A percentile compares a stretch with the other conserved stretches of the same genome.
These are phyloP conservation scores for Fusarium brachygibbosum DNA, from an alignment of 2,329 filamentous ascomycete genomes.

Conservation along the genomic window DNA sequence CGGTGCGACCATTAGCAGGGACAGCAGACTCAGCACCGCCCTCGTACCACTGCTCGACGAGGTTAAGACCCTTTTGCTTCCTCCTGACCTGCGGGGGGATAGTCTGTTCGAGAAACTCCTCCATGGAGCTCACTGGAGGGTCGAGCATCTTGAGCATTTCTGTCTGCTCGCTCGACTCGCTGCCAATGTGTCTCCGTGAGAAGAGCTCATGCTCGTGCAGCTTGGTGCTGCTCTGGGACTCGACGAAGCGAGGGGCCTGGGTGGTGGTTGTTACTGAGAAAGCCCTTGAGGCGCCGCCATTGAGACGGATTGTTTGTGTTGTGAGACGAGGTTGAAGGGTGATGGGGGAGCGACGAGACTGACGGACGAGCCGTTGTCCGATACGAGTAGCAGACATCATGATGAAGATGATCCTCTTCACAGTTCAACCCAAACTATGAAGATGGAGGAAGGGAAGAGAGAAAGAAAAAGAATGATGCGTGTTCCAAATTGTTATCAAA, in stretches of 20 bases:
- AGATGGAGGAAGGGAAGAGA: neutral
- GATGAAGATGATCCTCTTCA: slow-evolving; percentile 28
- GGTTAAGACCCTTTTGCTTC: slow-evolving; percentile 46
- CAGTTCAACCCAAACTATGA: slow-evolving; percentile 18
- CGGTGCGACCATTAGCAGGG: slow-evolving; percentile 45
- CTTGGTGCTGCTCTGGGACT: slow-evolving; percentile 38
- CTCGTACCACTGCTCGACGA: slow-evolving; percentile 51
- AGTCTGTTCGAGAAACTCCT: slow-evolving; percentile 87
- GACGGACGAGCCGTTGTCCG: slow-evolving; percentile 47
- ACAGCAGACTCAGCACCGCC: slow-evolving; percentile 40
- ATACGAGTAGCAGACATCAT: slow-evolving; percentile 49
- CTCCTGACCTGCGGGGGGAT: slow-evolving; percentile 77
- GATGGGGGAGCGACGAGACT: slow-evolving; percentile 40
- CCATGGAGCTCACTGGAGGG: slow-evolving; percentile 78
- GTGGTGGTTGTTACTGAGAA: slow-evolving; percentile 38
- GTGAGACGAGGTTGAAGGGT: slow-evolving; percentile 40
- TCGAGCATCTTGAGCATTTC: slow-evolving; percentile 86
- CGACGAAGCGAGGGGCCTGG: slow-evolving; percentile 39
- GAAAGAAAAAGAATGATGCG: neutral
- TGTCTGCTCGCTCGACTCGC: slow-evolving; percentile 74
- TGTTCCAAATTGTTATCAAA: slow-evolving; percentile 12
- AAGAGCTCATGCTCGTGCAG: slow-evolving; percentile 62
- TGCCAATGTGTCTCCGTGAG: slow-evolving; percentile 87
- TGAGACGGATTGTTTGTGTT: slow-evolving; percentile 28
- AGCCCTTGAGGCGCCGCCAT: slow-evolving; percentile 23